phyloP scores from a whole-genome alignment of 179 eudicot genomes.

The Silene noctiflora region DNA sequence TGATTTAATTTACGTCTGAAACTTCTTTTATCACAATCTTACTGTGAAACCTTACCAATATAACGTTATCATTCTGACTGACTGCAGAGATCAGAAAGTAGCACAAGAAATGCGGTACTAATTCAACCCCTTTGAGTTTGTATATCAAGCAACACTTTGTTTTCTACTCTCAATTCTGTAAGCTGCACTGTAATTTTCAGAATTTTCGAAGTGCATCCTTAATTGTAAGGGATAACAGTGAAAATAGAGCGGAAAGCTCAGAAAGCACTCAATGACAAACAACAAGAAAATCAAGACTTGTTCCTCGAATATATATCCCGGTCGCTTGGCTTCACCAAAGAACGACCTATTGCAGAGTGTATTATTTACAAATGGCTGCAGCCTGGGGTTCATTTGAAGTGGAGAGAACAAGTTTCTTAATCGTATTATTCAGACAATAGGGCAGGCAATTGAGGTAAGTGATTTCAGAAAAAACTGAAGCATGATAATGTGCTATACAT shows the following conservation, averaged over 20 bases:
- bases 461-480: background rate
- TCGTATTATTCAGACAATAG: slow-evolving; percentile 69
- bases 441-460: slow-evolving; percentile 76
- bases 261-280: slow-evolving; percentile 84
- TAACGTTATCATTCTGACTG: slow-evolving; percentile 21
- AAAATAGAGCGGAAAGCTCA: slow-evolving; percentile 69
- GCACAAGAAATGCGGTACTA: slow-evolving; percentile 40
- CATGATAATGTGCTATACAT: background rate
- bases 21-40: slow-evolving; percentile 13
- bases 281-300: slow-evolving; percentile 77
- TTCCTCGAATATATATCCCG: slow-evolving; percentile 11
- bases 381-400: slow-evolving; percentile 65
- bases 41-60: slow-evolving; percentile 5
- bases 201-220: slow-evolving; percentile 55
- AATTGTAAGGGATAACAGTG: slow-evolving; percentile 45
- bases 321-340: slow-evolving; percentile 32
- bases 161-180: slow-evolving; percentile 13
- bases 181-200: slow-evolving; percentile 30
- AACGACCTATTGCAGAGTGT: slow-evolving; percentile 77
- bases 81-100: slow-evolving; percentile 69
- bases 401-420: slow-evolving; percentile 69
- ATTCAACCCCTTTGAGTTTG: slow-evolving; percentile 4
- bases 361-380: slow-evolving; percentile 84
- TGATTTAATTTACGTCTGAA: slow-evolving; percentile 6
- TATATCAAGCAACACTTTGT: background rate